A percentile compares a stretch with the other conserved stretches of the same genome.
These are phyloP conservation scores for Serendipita indica DNA, from an alignment of 768 basidiomycete genomes.

Conservation along the genomic window DNA sequence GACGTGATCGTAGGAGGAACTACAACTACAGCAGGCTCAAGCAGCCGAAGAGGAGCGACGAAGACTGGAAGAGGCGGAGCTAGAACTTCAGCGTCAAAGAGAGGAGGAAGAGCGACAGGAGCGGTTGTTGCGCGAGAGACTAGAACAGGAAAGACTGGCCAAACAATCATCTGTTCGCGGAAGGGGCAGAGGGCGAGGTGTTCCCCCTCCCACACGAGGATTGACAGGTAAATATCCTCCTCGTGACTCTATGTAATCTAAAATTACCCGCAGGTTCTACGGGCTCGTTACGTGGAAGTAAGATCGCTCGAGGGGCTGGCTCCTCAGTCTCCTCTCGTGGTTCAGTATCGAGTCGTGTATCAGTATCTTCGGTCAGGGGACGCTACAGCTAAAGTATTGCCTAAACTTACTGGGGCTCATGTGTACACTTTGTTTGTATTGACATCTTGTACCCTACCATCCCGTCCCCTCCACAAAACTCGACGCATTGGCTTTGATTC, in stretches of 20 bases:
- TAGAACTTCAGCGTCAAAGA: background rate
- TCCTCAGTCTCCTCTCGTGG: background rate
- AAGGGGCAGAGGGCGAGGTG: background rate
- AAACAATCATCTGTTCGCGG: background rate
- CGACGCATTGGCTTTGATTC: no score
- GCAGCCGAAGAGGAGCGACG: background rate
- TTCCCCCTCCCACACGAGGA: background rate
- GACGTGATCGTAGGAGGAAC: background rate
- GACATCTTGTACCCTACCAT: background rate
- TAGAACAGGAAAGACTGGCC: background rate
- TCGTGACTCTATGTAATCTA: no score
- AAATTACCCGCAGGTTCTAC: no score
- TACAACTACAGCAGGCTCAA: background rate
- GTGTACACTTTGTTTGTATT: background rate
- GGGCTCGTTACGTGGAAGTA: background rate
- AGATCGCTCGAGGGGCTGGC: background rate
- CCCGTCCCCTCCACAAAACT: background rate
- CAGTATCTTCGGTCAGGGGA: slow-evolving; percentile 1
- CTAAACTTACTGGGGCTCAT: background rate
- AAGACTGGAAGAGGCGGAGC: background rate
- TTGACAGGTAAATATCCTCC: no score
- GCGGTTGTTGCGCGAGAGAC: background rate
- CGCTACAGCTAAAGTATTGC: no score
- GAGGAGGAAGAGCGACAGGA: slow-evolving; percentile 3
- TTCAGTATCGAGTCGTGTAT: background rate